Evolutionary conservation across 1,139 yeast species (phyloP).

Genomic region (Candida tropicalis): DNA sequence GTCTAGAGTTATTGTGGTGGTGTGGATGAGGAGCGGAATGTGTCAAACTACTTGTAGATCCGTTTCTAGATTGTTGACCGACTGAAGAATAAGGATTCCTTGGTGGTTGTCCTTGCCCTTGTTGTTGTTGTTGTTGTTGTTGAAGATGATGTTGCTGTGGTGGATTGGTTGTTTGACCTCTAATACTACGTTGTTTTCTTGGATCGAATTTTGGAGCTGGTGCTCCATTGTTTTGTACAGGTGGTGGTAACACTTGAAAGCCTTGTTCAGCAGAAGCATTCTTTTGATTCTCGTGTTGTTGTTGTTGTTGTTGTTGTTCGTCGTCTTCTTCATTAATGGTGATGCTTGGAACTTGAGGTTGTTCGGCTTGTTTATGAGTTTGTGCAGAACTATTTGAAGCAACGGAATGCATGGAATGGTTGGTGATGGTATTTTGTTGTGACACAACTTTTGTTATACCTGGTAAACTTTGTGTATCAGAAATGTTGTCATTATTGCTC

Average conservation of each 20-base stretch:
- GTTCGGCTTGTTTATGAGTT: background rate
- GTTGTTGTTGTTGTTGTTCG: background rate
- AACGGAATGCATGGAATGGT: slow-evolving; percentile 4
- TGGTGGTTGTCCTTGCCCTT: slow-evolving; percentile 1
- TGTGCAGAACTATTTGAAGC: slow-evolving; percentile 3
- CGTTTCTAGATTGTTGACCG: slow-evolving; percentile 2
- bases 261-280: slow-evolving; percentile 8
- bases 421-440: slow-evolving; percentile 4
- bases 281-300: background rate
- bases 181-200: slow-evolving; percentile 13
- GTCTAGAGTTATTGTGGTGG: background rate
- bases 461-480: slow-evolving; percentile 7
- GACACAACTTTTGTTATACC: slow-evolving; percentile 1
- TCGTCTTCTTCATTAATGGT: background rate
- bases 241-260: slow-evolving; percentile 5
- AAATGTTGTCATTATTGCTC: slow-evolving; percentile 11
- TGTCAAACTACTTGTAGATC: background rate
- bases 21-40: background rate
- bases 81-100: background rate
- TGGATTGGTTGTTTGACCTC: background rate
- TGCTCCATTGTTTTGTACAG: slow-evolving; percentile 1
- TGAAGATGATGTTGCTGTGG: slow-evolving; percentile 1
- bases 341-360: background rate
- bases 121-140: too few relatives aligned
- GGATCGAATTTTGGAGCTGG: slow-evolving; percentile 15